phyloP scores from a whole-genome alignment of 1,284 basidiomycete genomes.

The Porodaedalea pini region DNA sequence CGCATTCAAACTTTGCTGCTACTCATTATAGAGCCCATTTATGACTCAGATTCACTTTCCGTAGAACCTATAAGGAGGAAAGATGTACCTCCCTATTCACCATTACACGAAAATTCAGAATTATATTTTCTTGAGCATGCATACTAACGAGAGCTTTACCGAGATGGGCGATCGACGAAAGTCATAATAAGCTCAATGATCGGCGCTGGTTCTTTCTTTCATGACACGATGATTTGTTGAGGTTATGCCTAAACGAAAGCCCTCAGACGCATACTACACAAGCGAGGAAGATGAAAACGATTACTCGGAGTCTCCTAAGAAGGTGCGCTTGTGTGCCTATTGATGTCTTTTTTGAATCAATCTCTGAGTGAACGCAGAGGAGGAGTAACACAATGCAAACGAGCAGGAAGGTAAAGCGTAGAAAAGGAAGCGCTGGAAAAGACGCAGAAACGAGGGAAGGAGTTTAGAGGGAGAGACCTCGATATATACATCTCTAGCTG shows the following conservation, averaged over 20 bases:
- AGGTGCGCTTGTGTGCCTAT: neutral
- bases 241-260: slow-evolving; percentile 3
- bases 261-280: neutral
- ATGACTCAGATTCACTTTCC: no score
- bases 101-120: no score
- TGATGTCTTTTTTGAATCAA: neutral
- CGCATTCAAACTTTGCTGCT: no score
- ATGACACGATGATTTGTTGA: no score
- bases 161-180: no score
- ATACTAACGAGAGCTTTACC: no score
- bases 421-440: neutral
- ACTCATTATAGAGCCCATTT: no score
- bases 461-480: neutral
- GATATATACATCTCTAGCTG: neutral
- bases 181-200: neutral
- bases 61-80: no score
- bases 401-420: neutral
- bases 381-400: neutral
- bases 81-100: no score
- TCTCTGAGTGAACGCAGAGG: neutral
- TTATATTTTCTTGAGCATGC: no score
- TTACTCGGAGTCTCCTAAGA: slow-evolving; percentile 5
- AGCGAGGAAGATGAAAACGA: slow-evolving; percentile 11
- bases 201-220: no score
- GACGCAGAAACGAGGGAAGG: neutral